Evolutionary conservation across 2,329 filamentous ascomycete species (phyloP).

Genomic region (Talaromyces amestolkiae): DNA sequence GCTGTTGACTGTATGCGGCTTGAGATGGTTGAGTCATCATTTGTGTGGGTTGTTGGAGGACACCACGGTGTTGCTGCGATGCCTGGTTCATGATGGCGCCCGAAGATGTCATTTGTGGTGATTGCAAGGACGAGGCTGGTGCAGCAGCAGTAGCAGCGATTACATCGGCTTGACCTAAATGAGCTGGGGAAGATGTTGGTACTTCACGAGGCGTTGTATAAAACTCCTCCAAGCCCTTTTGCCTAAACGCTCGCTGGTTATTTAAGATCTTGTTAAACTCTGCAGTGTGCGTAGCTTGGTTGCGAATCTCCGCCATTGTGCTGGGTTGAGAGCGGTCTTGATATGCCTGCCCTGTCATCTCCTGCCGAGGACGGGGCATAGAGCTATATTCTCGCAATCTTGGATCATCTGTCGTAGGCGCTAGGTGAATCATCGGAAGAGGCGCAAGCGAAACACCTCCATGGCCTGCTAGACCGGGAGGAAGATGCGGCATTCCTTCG

Average conservation of each 20-base stretch:
- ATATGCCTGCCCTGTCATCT: constrained; percentile 82
- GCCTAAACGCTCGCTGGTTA: constrained; percentile 73
- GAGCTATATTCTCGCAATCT: constrained; percentile 77
- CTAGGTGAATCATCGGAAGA: constrained; percentile 80
- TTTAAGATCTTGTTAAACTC: constrained; percentile 87
- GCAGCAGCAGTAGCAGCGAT: constrained; percentile 30
- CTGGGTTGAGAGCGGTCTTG: constrained; percentile 80
- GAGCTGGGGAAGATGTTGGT: constrained; percentile 51
- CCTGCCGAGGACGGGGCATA: constrained; percentile 82
- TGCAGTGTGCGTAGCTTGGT: constrained; percentile 81
- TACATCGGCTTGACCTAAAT: constrained; percentile 28
- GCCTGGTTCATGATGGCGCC: constrained; percentile 24
- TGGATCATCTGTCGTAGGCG: constrained; percentile 73
- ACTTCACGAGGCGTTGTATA: constrained; percentile 84
- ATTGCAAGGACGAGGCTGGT: constrained; percentile 38
- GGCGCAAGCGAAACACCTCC: constrained; percentile 63
- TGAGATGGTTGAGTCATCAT: constrained; percentile 50
- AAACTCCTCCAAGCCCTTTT: constrained; percentile 73
- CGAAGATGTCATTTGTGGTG: constrained; percentile 35
- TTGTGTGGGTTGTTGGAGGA: constrained; percentile 41
- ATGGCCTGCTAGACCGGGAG: constrained; percentile 68
- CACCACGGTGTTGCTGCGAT: constrained; percentile 28
- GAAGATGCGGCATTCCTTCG: constrained; percentile 65
- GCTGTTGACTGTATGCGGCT: constrained; percentile 66
- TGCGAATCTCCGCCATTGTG: constrained; percentile 73